These are phyloP conservation scores for Pisolithus orientalis DNA, from an alignment of 768 basidiomycete species.

Conservation along the genomic window DNA sequence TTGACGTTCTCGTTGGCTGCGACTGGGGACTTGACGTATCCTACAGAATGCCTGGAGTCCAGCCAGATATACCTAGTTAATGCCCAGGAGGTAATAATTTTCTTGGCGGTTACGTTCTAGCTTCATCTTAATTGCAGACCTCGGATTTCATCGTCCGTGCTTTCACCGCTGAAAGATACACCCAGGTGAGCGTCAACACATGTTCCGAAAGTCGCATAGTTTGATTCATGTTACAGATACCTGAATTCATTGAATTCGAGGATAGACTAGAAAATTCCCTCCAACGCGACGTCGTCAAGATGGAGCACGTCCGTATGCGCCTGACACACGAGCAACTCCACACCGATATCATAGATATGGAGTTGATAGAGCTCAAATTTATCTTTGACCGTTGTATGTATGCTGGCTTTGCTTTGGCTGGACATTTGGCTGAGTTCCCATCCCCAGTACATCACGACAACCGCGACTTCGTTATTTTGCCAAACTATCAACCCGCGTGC, in stretches of 20 bases:
- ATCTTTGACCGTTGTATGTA: conserved; percentile 70
- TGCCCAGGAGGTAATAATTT: conserved; percentile 60
- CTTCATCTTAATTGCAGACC: conserved; percentile 39
- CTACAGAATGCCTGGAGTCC: conserved; percentile 70
- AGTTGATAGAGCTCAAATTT: conserved; percentile 79
- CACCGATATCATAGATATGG: conserved; percentile 72
- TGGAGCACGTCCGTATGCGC: conserved; percentile 84
- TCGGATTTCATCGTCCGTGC: conserved; percentile 77
- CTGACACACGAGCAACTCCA: conserved; percentile 66
- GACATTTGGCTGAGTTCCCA: conserved; percentile 5
- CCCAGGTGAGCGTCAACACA: conserved; percentile 44
- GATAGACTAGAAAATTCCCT: conserved; percentile 78
- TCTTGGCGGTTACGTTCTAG: background rate
- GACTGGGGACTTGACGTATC: conserved; percentile 68
- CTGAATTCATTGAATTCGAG: conserved; percentile 80
- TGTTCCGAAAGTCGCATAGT: background rate
- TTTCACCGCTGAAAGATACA: conserved; percentile 76
- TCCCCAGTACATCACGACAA: conserved; percentile 75
- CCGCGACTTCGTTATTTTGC: conserved; percentile 74
- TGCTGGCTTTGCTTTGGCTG: conserved; percentile 16
- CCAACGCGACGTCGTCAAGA: conserved; percentile 73
- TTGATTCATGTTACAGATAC: conserved; percentile 44
- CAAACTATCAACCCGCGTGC: conserved; percentile 66
- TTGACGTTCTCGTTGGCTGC: conserved; percentile 75
- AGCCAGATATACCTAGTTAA: conserved; percentile 79